Evolutionary conservation across 805 yeast species (phyloP).

Genomic region (Ogataea haglerorum): DNA sequence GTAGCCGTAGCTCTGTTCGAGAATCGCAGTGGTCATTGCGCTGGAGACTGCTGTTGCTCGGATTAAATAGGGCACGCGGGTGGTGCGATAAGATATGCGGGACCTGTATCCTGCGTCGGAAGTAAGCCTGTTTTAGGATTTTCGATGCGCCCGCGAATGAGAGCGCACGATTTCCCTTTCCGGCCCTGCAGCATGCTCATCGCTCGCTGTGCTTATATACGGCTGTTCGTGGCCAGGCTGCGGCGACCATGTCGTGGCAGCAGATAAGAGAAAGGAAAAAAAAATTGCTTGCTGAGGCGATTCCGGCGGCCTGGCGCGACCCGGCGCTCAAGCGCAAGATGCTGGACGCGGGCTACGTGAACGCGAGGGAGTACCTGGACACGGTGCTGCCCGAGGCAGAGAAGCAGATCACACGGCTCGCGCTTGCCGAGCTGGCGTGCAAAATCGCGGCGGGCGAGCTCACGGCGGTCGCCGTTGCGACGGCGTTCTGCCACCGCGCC

Average conservation of each 20-base stretch:
- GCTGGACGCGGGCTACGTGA: slow-evolving; percentile 35
- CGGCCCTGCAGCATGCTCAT: background rate
- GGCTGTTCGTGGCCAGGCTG: background rate
- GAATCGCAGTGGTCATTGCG: background rate
- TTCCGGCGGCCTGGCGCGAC: slow-evolving; percentile 45
- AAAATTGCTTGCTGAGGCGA: slow-evolving; percentile 6
- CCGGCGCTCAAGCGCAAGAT: slow-evolving; percentile 34
- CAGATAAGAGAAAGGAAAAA: slow-evolving; percentile 11
- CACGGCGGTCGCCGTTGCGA: slow-evolving; percentile 44
- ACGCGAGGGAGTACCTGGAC: slow-evolving; percentile 37
- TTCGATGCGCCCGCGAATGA: background rate
- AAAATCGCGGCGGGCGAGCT: slow-evolving; percentile 33
- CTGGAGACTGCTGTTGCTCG: background rate
- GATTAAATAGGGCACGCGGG: background rate
- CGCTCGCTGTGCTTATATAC: background rate
- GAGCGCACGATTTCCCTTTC: background rate
- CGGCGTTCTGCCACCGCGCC: slow-evolving; percentile 58
- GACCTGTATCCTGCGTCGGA: background rate
- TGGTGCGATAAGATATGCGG: background rate
- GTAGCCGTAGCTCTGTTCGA: slow-evolving; percentile 23
- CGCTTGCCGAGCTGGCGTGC: slow-evolving; percentile 16
- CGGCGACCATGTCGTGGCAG: slow-evolving; percentile 8
- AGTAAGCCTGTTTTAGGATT: background rate
- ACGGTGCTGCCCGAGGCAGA: slow-evolving; percentile 32
- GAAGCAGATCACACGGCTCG: slow-evolving; percentile 35